Evolutionary conservation across 192 early-diverging fungal species (phyloP).

Genomic region (Backusella morwellensis): DNA sequence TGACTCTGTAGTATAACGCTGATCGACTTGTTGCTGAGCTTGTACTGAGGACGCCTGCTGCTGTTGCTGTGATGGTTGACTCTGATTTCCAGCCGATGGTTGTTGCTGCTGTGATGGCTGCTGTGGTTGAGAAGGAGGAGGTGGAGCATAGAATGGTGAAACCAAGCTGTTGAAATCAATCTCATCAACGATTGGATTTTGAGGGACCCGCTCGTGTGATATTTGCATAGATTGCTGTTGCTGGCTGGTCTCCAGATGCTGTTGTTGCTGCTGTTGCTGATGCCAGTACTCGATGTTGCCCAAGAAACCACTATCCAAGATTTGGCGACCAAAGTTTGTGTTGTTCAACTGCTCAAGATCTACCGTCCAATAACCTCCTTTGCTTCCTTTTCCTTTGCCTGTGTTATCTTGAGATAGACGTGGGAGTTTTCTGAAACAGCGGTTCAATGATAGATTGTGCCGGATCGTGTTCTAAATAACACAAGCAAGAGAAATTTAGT

Average conservation of each 20-base stretch:
- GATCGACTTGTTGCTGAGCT: neutral
- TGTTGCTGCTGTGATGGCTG: neutral
- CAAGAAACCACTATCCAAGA: slow-evolving; percentile 26
- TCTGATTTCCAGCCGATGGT: neutral
- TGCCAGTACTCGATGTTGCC: slow-evolving; percentile 27
- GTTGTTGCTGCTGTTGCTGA: slow-evolving; percentile 17
- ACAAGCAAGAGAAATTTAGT: slow-evolving; percentile 19
- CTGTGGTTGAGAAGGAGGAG: neutral
- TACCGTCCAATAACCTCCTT: slow-evolving; percentile 69
- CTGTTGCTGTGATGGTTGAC: neutral
- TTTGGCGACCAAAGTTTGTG: slow-evolving; percentile 30
- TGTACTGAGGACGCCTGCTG: neutral
- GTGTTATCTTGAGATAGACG: slow-evolving; percentile 42
- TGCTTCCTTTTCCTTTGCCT: slow-evolving; percentile 56
- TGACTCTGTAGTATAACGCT: slow-evolving; percentile 4
- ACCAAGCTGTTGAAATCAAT: slow-evolving; percentile 22
- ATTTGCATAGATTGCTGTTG: neutral
- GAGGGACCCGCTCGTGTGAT: neutral
- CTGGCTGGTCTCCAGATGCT: neutral
- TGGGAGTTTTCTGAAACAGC: slow-evolving; percentile 73
- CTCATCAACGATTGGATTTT: slow-evolving; percentile 14
- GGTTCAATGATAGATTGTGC: slow-evolving; percentile 88
- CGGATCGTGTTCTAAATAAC: slow-evolving; percentile 77
- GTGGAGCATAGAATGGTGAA: slow-evolving; percentile 15
- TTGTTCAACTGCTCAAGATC: slow-evolving; percentile 26